Evolutionary conservation across 805 yeast genomes (phyloP).

Genomic region (Tetrapisispora phaffii): DNA sequence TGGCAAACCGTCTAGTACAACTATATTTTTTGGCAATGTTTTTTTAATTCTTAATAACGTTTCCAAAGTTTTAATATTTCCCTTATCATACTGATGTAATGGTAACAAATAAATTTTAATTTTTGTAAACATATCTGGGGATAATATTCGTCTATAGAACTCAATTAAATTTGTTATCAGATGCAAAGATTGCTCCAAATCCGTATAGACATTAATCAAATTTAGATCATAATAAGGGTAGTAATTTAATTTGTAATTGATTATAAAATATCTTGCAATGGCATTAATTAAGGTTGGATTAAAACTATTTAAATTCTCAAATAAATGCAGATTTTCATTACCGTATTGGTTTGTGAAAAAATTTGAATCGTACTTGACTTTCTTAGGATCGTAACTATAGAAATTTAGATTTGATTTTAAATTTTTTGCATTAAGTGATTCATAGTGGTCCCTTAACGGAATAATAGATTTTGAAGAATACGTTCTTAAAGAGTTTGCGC

Average conservation of each 20-base stretch:
- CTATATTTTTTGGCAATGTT: conserved; percentile 15
- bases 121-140: conserved; percentile 17
- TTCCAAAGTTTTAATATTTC: conserved; percentile 2
- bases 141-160: conserved; percentile 12
- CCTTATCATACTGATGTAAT: conserved; percentile 11
- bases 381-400: not conserved
- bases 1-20: conserved; percentile 12
- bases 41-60: conserved; percentile 1
- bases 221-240: conserved; percentile 62
- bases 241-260: conserved; percentile 55
- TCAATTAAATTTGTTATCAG: conserved; percentile 13
- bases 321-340: conserved; percentile 2
- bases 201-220: conserved; percentile 21
- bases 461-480: not conserved
- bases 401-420: not conserved
- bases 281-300: conserved; percentile 2
- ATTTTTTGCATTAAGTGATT: not conserved
- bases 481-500: not conserved
- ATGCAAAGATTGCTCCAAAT: conserved; percentile 17
- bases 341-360: conserved; percentile 6
- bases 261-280: conserved; percentile 67
- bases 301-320: conserved; percentile 1
- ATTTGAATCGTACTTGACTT: not conserved
- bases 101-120: conserved; percentile 23
- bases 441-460: conserved; percentile 1